Base-by-base conservation (phyloP, 805 yeast genomes). In the Peterozyma xylosa region DNA sequence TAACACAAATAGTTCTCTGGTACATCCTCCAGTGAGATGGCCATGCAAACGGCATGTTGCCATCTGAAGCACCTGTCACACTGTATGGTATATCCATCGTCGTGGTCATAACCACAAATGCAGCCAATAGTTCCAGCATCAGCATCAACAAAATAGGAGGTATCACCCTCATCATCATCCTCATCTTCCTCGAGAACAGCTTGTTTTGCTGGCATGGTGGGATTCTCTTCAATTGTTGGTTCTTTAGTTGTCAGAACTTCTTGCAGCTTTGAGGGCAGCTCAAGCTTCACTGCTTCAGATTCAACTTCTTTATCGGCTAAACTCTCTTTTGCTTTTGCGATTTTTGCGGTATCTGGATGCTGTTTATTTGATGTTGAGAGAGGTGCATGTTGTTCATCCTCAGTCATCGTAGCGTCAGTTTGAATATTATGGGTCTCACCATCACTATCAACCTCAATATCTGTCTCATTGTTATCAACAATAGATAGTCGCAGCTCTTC, bases 1-100 rank as follows among this genome's bases (percentile, higher is more conserved):
- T 85, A 86, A 57, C 98, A 90, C 29, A 77, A 67, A 57, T 85
- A 90, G 42, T 78, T 78, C 45, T 88, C 96, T 0, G 96, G 96
- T 0, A 81, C 95, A 41, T 84, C 81, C 35, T 77, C 83, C 46
- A 76, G 78, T 38, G 81, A 76, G 45, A 86, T 86, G 7, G 83
- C 84, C 76, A 88, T 86, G 62, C 98, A 90, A n/a, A 77, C 70
- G 27, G 93, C 89, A 64, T 90, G 98, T 59, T 90, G 96, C 97
- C 97, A 90, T 49, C 96, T 77, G 60, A 76, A 82, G 61, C 98
- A 90, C 32, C 78, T 73, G 59, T 89, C 96, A 66, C 99, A 93
- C 64, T 93, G 98, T 49, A 93, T 86, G 18, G 95, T 90, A 56
- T 87, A 83, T 0, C 97, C 97, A 53, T 91, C 93, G 63, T 88